A percentile compares a stretch with the other conserved stretches of the same genome.
Conservation (phyloP, 1,284 basidiomycete genomes). For the Mycena citricolor region DNA sequence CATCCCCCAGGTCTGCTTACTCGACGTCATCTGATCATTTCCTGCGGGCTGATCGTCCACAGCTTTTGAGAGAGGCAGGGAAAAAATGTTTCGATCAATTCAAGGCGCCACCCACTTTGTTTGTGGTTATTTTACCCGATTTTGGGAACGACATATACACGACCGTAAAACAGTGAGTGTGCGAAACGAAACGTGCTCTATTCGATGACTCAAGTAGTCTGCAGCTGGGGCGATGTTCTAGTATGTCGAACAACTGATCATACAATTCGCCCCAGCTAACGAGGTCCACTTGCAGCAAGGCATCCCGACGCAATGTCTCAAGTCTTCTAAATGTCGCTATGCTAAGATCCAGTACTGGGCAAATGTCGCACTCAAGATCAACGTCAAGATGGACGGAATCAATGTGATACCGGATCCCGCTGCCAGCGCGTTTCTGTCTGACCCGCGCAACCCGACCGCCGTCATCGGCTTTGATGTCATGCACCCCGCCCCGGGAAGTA, state of each 20-base stretch:
- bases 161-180: constrained; percentile 69
- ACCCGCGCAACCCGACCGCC: constrained; percentile 70
- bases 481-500: constrained; percentile 73
- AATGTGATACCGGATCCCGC: constrained; percentile 69
- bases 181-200: background rate
- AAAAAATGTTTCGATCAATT: constrained; percentile 7
- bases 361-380: constrained; percentile 78
- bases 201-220: background rate
- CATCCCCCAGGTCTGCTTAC: constrained; percentile 10
- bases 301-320: constrained; percentile 74
- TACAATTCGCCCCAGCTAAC: background rate
- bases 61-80: constrained; percentile 20
- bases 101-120: constrained; percentile 45
- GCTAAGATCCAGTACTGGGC: constrained; percentile 75
- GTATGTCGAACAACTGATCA: constrained; percentile 10
- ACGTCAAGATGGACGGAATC: constrained; percentile 79
- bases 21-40: background rate
- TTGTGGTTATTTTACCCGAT: constrained; percentile 73
- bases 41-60: background rate
- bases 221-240: constrained; percentile 22
- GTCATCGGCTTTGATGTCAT: constrained; percentile 76
- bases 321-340: constrained; percentile 56
- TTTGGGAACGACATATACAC: constrained; percentile 72
- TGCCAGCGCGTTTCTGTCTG: constrained; percentile 60
- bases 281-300: constrained; percentile 47